These are phyloP conservation scores for Venturia pyrina DNA, from an alignment of 2,329 filamentous ascomycete genomes.

Conservation along the genomic window DNA sequence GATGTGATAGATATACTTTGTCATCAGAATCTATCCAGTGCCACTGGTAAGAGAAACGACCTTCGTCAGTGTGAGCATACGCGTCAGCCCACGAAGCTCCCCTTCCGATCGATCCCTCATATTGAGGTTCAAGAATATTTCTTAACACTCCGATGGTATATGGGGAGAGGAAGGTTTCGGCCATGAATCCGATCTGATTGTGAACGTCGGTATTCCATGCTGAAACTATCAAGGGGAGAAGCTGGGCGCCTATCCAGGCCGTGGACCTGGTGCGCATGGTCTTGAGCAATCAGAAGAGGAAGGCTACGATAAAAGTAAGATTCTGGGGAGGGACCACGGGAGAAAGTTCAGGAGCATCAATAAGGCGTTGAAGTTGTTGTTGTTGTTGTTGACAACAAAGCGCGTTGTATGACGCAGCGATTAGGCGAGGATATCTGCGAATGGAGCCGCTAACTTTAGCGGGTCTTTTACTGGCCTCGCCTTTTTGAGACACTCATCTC, in stretches of 20 bases:
- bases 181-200: slow-evolving; percentile 44
- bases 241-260: background rate
- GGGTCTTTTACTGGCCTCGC: background rate
- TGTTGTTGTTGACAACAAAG: background rate
- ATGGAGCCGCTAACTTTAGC: background rate
- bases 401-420: no score
- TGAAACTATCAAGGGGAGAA: slow-evolving; percentile 12
- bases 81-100: slow-evolving; percentile 45
- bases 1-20: background rate
- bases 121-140: slow-evolving; percentile 29
- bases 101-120: slow-evolving; percentile 37
- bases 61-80: slow-evolving; percentile 40
- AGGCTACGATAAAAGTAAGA: background rate
- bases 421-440: background rate
- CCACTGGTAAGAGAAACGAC: slow-evolving; percentile 36
- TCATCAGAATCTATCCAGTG: slow-evolving; percentile 37
- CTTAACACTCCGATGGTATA: slow-evolving; percentile 30
- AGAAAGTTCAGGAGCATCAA: no score
- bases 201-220: slow-evolving; percentile 47
- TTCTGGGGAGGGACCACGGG: background rate
- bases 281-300: no score
- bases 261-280: background rate
- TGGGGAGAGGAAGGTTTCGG: slow-evolving; percentile 37
- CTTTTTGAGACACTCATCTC: no score
- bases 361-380: no score